Percentiles rank a stretch among this genome's conserved stretches.
These are phyloP conservation scores for Luzula sylvatica DNA, from an alignment of 176 grass and related monocot species.

Conservation along the genomic window DNA sequence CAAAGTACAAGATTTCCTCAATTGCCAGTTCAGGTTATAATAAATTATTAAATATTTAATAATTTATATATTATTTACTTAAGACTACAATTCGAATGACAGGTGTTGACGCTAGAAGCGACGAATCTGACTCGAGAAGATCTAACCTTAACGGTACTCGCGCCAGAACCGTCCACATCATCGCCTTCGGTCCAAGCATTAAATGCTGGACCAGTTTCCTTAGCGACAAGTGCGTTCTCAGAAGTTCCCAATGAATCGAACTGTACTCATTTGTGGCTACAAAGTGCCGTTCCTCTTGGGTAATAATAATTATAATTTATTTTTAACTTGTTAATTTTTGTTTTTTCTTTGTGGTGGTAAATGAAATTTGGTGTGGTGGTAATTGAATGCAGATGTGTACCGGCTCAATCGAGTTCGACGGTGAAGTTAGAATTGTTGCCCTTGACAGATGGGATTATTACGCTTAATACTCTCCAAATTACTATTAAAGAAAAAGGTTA, in stretches of 20 bases:
- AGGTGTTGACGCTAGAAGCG: conserved; percentile 96
- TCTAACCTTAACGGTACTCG: conserved; percentile 89
- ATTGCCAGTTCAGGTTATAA: conserved; percentile 80
- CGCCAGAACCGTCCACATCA: conserved; percentile 72
- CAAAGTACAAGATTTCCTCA: conserved; percentile 53
- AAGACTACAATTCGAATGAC: conserved; percentile 18
- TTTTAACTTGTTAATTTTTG: neutral
- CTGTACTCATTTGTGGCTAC: conserved; percentile 94
- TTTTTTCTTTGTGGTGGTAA: conserved; percentile 13
- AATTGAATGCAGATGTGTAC: conserved; percentile 58
- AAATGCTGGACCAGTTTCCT: conserved; percentile 63
- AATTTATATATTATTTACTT: neutral
- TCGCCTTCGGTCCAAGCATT: conserved; percentile 69
- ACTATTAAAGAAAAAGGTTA: conserved; percentile 92
- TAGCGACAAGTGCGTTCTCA: conserved; percentile 40
- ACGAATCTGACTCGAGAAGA: conserved; percentile 89
- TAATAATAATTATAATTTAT: conserved; percentile 25
- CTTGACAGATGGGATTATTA: conserved; percentile 91
- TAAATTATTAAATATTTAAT: neutral
- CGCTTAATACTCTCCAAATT: conserved; percentile 86
- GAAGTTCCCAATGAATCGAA: conserved; percentile 46
- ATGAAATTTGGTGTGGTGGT: neutral
- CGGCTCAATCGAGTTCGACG: conserved; percentile 71
- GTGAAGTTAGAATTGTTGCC: conserved; percentile 95
- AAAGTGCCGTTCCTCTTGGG: conserved; percentile 90